phyloP scores from a whole-genome alignment of 2,329 filamentous ascomycete species.

The Pestalotiopsis sp. region DNA sequence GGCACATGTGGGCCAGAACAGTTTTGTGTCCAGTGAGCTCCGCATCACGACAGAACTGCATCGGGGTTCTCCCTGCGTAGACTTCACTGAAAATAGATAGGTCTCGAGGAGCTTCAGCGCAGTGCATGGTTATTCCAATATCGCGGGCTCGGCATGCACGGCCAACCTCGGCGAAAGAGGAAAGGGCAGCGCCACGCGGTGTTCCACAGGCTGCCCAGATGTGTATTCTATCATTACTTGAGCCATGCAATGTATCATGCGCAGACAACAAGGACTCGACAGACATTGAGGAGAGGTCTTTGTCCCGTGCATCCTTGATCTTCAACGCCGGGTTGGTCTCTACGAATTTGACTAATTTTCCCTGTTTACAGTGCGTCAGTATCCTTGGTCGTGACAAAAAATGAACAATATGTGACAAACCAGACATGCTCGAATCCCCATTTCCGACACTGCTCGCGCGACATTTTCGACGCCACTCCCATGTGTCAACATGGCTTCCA shows the following conservation, averaged over 20 bases:
- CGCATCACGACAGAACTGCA: conserved; percentile 43
- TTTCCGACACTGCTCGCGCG: conserved; percentile 18
- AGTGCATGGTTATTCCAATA: conserved; percentile 51
- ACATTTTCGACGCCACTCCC: conserved; percentile 28
- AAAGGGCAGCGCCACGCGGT: conserved; percentile 44
- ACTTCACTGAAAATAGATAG: conserved; percentile 37
- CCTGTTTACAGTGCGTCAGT: conserved; percentile 18
- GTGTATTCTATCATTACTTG: conserved; percentile 43
- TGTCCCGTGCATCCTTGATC: conserved; percentile 39
- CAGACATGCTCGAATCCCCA: conserved; percentile 25
- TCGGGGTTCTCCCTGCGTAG: conserved; percentile 42
- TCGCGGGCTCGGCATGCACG: conserved; percentile 38
- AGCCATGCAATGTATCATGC: conserved; percentile 31
- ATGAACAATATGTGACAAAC: conserved; percentile 13
- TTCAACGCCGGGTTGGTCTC: conserved; percentile 36
- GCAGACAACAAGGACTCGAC: conserved; percentile 34
- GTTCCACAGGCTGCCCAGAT: conserved; percentile 52
- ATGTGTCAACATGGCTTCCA: conserved; percentile 51
- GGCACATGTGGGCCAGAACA: conserved; percentile 55
- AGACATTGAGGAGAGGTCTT: conserved; percentile 37
- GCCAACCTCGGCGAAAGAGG: conserved; percentile 43
- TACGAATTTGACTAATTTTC: conserved; percentile 38
- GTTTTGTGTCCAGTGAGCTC: conserved; percentile 43
- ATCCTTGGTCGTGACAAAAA: not conserved
- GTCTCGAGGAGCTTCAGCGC: conserved; percentile 45